Conservation (phyloP, 495 filamentous ascomycete genomes). For the Neurospora sp. region DNA sequence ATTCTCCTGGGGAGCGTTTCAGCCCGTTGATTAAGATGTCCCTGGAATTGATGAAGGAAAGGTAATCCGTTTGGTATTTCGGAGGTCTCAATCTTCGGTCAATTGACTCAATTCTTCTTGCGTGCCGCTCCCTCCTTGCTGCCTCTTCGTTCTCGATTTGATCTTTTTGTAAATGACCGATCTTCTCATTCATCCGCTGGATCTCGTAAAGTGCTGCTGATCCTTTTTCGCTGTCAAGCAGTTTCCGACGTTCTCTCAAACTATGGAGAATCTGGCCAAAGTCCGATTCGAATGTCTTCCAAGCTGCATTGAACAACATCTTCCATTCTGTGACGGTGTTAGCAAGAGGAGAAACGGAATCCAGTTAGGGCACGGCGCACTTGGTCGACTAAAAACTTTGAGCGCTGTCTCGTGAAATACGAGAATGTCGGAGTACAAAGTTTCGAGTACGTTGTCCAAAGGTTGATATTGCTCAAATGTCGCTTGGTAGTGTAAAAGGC, state of each 20-base stretch:
- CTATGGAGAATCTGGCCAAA: background rate
- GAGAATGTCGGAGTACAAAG: background rate
- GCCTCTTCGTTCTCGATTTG: background rate
- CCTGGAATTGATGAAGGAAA: too few relatives aligned
- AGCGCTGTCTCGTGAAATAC: background rate
- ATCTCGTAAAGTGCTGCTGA: background rate
- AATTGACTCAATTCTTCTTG: too few relatives aligned
- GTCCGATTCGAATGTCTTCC: background rate
- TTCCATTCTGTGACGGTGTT: background rate
- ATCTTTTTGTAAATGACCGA: background rate
- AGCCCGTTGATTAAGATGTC: too few relatives aligned
- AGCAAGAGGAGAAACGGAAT: background rate
- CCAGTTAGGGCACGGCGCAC: background rate
- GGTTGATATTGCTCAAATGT: background rate
- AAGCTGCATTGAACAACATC: background rate
- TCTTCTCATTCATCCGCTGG: background rate
- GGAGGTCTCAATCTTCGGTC: background rate
- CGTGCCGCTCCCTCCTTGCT: too few relatives aligned
- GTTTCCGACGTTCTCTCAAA: background rate
- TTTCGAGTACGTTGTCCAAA: background rate
- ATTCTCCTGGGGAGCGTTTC: background rate
- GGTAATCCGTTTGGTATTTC: background rate
- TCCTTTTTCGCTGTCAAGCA: background rate
- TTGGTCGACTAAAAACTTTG: background rate
- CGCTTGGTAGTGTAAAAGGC: background rate